Percentiles rank a stretch among this genome's conserved stretches.
phyloP scores from a whole-genome alignment of 2,329 filamentous ascomycete species.

The Cytospora schulzeri region DNA sequence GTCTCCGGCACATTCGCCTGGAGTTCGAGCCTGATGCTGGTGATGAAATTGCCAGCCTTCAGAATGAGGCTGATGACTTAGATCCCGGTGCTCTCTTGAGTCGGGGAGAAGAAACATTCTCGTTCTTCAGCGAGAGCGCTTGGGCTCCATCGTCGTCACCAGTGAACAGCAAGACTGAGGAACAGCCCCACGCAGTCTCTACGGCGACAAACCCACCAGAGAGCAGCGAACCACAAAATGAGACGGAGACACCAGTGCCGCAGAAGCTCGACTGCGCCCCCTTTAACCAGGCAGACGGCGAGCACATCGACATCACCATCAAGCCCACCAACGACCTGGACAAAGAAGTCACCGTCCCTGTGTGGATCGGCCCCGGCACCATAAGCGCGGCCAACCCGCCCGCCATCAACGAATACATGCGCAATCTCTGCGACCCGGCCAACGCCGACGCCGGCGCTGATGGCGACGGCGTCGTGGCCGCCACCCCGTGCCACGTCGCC shows the following conservation, averaged over 20 bases:
- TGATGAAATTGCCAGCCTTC: slow-evolving; percentile 38
- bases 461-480: slow-evolving; percentile 43
- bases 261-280: slow-evolving; percentile 6
- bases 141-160: slow-evolving; percentile 32
- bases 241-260: not conserved
- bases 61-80: slow-evolving; percentile 37
- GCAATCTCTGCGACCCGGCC: slow-evolving; percentile 41
- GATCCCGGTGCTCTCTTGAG: slow-evolving; percentile 48
- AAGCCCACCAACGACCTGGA: slow-evolving; percentile 35
- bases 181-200: slow-evolving; percentile 21
- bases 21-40: slow-evolving; percentile 54
- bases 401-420: slow-evolving; percentile 52
- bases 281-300: slow-evolving; percentile 9
- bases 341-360: slow-evolving; percentile 34
- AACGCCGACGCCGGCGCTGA: slow-evolving; percentile 40
- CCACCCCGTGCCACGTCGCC: slow-evolving; percentile 50
- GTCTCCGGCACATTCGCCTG: slow-evolving; percentile 56
- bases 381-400: slow-evolving; percentile 34
- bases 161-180: slow-evolving; percentile 11
- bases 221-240: no score
- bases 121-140: slow-evolving; percentile 45
- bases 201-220: not conserved
- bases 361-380: slow-evolving; percentile 52
- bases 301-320: slow-evolving; percentile 33
- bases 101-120: slow-evolving; percentile 44